Base-by-base conservation (phyloP, 1,139 yeast genomes). In the Wickerhamiella infanticola region DNA sequence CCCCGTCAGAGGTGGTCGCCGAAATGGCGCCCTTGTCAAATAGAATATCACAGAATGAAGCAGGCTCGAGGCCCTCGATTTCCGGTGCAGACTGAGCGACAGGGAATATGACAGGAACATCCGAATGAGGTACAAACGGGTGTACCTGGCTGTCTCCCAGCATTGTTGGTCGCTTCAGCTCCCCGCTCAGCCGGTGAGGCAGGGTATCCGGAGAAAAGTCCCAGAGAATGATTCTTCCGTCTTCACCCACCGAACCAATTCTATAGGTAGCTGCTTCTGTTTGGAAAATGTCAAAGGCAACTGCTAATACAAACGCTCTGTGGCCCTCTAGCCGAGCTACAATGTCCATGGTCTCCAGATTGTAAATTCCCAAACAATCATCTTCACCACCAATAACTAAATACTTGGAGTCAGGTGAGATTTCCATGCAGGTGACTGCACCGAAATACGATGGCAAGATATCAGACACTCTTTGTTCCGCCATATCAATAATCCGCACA, bases 191-290 rank as follows among this genome's bases (percentile, higher is more conserved):
- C 13, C 46, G 29, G 39, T 43, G 42, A 27, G 65, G 66, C 40
- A 81, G 60, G 9, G 78, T 73, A 54, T 73, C 69, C 39, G 81
- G 80, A 45, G 77, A 75, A 58, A 82, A 79, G 55, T 82, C 93
- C 84, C 88, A 82, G 31, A 80, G 64, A 35, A 79, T 62, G 6
- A 81, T 63, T 47, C 71, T 70, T 0, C 86, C 85, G 58, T 82
- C 94, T 55, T 73, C 79, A 2, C 88, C 86, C 49, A 78, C 78
- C 39, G 81, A 70, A 1, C 81, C 74, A 36, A 82, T 61, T 47
- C 80, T 68, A 59, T 82, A 82, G 18, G 57, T 60, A 26, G 48
- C 53, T 54, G 55, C 55, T 45, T 66, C 66, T 38, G 59, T 55
- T 39, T 50, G 58, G 60, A 57, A 61, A 8, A 63, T 62, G 50